Evolutionary conservation across 495 filamentous ascomycete species (phyloP).

Genomic region (Penicillium herquei): DNA sequence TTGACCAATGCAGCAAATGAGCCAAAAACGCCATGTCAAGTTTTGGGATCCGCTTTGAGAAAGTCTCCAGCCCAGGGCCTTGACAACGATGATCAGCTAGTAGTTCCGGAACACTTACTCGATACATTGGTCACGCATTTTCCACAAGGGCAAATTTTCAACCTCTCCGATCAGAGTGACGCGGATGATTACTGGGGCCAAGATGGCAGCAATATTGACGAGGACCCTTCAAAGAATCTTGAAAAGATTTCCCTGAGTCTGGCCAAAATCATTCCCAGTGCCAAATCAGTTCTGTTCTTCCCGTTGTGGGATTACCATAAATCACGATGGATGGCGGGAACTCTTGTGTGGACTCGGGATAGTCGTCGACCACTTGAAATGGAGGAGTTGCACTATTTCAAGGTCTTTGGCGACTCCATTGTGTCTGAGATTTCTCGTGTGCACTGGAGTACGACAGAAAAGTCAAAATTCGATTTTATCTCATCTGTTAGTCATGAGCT

Average conservation of each 20-base stretch:
- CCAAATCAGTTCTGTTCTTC: slow-evolving; percentile 54
- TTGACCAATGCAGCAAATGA: neutral
- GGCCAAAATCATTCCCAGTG: slow-evolving; percentile 40
- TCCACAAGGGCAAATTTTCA: slow-evolving; percentile 31
- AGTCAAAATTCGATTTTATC: slow-evolving; percentile 67
- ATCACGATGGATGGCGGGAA: slow-evolving; percentile 62
- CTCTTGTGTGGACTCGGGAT: slow-evolving; percentile 55
- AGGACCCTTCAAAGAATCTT: neutral
- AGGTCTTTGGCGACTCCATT: slow-evolving; percentile 59
- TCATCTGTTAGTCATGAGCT: slow-evolving; percentile 73
- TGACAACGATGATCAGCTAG: neutral
- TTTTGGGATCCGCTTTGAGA: slow-evolving; percentile 16
- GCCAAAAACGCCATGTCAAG: slow-evolving; percentile 7
- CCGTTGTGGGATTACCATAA: slow-evolving; percentile 62
- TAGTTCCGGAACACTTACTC: slow-evolving; percentile 20
- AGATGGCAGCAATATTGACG: neutral
- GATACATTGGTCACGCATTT: slow-evolving; percentile 26
- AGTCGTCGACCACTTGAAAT: slow-evolving; percentile 36
- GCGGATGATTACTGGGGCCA: slow-evolving; percentile 3
- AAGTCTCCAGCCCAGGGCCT: neutral
- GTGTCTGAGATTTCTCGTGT: slow-evolving; percentile 59
- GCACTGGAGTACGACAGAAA: slow-evolving; percentile 47
- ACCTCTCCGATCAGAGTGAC: slow-evolving; percentile 1
- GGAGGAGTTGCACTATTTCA: slow-evolving; percentile 54
- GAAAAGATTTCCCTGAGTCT: slow-evolving; percentile 11